These are phyloP conservation scores for Circinella umbellata DNA, from an alignment of 371 early-diverging fungal genomes.

Conservation along the genomic window DNA sequence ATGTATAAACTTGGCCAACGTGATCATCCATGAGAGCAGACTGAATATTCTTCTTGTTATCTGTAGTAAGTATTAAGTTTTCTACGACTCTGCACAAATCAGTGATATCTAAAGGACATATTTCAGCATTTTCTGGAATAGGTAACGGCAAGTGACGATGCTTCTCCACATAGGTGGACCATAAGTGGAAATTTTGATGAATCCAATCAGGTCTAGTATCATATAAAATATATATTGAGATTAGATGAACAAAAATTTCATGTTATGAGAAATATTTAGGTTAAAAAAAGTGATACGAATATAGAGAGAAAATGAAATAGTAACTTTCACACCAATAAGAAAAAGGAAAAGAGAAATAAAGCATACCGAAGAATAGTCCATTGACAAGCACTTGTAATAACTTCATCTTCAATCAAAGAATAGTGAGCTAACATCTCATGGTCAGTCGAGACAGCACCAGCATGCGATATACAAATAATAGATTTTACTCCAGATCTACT, in stretches of 20 bases:
- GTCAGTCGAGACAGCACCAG: conserved; percentile 38
- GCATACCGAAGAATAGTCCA: conserved; percentile 48
- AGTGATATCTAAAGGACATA: conserved; percentile 47
- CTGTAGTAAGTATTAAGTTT: conserved; percentile 12
- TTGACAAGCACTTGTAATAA: conserved; percentile 34
- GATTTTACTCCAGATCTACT: conserved; percentile 40
- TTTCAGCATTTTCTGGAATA: conserved; percentile 24
- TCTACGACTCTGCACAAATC: conserved; percentile 39
- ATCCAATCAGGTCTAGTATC: conserved; percentile 46
- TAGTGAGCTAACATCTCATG: conserved; percentile 39
- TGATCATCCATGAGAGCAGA: conserved; percentile 29
- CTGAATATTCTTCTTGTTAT: neutral
- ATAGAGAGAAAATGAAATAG: neutral
- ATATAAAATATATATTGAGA: no score
- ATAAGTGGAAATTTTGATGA: conserved; percentile 43
- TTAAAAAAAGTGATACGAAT: neutral
- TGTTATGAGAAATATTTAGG: no score
- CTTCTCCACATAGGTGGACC: conserved; percentile 35
- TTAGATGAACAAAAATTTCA: no score
- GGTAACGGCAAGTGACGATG: conserved; percentile 28
- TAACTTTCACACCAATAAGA: neutral
- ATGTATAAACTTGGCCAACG: conserved; percentile 40
- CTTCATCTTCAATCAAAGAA: conserved; percentile 39
- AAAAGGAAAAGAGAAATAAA: no score
- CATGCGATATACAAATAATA: conserved; percentile 48